Conservation (phyloP, 2,329 filamentous ascomycete genomes). For the Neoarthrinium moseri region DNA sequence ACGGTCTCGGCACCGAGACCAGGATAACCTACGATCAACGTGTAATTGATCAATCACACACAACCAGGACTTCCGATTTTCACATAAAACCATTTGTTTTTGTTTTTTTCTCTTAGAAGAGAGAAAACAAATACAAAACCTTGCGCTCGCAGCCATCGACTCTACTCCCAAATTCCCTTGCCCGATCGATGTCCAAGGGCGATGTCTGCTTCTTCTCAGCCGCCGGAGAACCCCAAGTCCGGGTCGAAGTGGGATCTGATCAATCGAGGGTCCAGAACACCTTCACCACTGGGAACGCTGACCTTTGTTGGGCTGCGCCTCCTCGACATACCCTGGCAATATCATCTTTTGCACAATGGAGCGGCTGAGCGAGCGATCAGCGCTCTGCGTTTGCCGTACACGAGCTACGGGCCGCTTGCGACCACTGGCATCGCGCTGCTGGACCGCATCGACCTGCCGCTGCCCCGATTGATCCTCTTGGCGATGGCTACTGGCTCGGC, state of each 20-base stretch:
- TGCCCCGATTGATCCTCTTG: constrained; percentile 46
- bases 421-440: constrained; percentile 6
- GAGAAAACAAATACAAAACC: too few species aligned
- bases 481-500: constrained; percentile 50
- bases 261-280: constrained; percentile 33
- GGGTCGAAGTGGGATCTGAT: constrained; percentile 33
- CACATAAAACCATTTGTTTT: too few species aligned
- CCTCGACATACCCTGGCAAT: constrained; percentile 28
- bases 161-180: too few species aligned
- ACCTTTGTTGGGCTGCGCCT: constrained; percentile 38
- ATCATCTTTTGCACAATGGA: constrained; percentile 40
- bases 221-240: too few species aligned
- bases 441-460: constrained; percentile 18
- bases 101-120: too few species aligned
- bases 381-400: constrained; percentile 2
- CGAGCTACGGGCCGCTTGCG: neutral
- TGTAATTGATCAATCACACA: too few species aligned
- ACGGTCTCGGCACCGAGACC: too few species aligned
- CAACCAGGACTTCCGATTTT: too few species aligned
- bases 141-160: too few species aligned
- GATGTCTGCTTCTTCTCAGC: too few species aligned
- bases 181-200: too few species aligned
- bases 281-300: constrained; percentile 31
- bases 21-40: too few species aligned
- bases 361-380: constrained; percentile 9